Base-by-base conservation (phyloP, 805 yeast species). In the Candida multigemmis region DNA sequence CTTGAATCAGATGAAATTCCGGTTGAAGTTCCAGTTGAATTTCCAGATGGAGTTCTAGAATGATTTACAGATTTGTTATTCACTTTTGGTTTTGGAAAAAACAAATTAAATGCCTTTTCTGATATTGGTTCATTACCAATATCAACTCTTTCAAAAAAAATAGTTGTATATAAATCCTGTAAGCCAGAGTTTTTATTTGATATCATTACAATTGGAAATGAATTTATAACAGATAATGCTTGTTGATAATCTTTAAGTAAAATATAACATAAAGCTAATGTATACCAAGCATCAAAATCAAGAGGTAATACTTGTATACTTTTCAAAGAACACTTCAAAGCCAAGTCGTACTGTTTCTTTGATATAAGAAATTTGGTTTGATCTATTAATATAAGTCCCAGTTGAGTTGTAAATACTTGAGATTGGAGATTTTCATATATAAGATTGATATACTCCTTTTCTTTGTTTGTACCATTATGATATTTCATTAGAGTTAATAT, bases 271-370 rank as follows among this genome's bases (percentile, higher is more conserved):
- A 74, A 59, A 4, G 80, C 69, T 23, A 84, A 56, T 19, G 60
- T 56, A 32, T 68, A 70, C 95, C 95, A 84, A 16, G 79, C 58
- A 27, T 65, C 69, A 45, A 77, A 84, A 46, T 79, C 89, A 2
- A 83, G 62, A 0, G 94, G 94, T n/a, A 81, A 59, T 2, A 80
- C 61, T 26, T 68, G 60, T 12, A 80, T 74, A 4, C 86, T 71
- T 14, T 70, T 60, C 12, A 63, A 53, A 0, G 93, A 80, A 7
- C 77, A 53, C 13, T 60, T 50, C 11, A 72, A 46, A 0, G 94
- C 94, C 22, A 70, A 45, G 21, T 63, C 68, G 11, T 64, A 57
- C n/a, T 71, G 43, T 14, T 58, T 50, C 44, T 77, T 78, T 6
- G 66, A 43, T 4, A 77, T 51, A 29, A 84, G 57, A 41, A 76